Conservation (phyloP, 2,329 filamentous ascomycete species). For the Cercospora janseana region DNA sequence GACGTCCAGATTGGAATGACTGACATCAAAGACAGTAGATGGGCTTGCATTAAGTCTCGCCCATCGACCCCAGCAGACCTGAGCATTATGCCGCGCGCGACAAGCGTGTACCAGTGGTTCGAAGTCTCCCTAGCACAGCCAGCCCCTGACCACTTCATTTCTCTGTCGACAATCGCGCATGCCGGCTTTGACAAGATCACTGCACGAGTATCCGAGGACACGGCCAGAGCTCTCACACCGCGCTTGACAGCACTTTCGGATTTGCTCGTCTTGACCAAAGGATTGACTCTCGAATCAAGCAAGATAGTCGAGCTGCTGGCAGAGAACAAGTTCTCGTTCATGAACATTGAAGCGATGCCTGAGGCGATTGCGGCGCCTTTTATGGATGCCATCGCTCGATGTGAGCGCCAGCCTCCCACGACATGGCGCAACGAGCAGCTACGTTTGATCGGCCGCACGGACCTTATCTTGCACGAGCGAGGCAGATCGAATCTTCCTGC, state of each 20-base stretch:
- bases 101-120: conserved; percentile 35
- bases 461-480: conserved; percentile 56
- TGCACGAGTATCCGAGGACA: conserved; percentile 8
- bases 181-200: conserved; percentile 18
- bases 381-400: conserved; percentile 79
- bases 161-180: conserved; percentile 27
- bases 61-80: conserved; percentile 12
- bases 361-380: conserved; percentile 78
- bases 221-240: conserved; percentile 26
- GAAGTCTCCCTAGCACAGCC: conserved; percentile 29
- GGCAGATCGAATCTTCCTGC: not conserved
- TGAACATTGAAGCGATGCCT: conserved; percentile 76
- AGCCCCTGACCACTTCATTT: conserved; percentile 26
- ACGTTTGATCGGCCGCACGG: conserved; percentile 74
- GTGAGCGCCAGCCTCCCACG: conserved; percentile 76
- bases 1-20: no score
- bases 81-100: conserved; percentile 28
- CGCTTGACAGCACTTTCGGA: conserved; percentile 28
- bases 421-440: conserved; percentile 72
- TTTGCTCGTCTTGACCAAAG: conserved; percentile 28
- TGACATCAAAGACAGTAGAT: conserved; percentile 54
- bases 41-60: conserved; percentile 37
- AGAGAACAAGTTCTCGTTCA: conserved; percentile 63
- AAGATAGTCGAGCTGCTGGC: conserved; percentile 60
- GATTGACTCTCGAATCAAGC: conserved; percentile 23